Percentiles rank a stretch among this genome's conserved stretches.
These are phyloP conservation scores for Aspergillus bridgeri DNA, from an alignment of 495 filamentous ascomycete species.

Conservation along the genomic window DNA sequence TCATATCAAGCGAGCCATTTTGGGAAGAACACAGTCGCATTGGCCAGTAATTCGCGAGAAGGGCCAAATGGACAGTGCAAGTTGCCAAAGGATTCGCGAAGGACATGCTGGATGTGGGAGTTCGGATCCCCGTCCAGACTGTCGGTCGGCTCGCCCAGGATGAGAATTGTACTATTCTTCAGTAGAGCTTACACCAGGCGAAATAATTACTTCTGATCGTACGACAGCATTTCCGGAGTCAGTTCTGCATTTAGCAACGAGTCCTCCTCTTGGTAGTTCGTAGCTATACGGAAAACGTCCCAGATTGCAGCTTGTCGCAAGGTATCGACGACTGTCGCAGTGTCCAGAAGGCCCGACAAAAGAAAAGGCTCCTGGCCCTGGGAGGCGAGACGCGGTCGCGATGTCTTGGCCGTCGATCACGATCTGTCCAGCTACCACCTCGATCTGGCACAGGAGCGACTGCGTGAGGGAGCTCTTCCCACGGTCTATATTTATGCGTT, in stretches of 20 bases:
- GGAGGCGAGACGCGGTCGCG: constrained; percentile 48
- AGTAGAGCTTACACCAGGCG: constrained; percentile 55
- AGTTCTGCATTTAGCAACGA: constrained; percentile 50
- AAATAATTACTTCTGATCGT: constrained; percentile 59
- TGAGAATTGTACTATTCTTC: constrained; percentile 35
- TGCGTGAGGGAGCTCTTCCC: constrained; percentile 61
- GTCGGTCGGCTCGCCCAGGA: constrained; percentile 45
- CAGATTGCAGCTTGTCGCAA: constrained; percentile 36
- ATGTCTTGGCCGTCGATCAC: constrained; percentile 54
- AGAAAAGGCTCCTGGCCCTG: constrained; percentile 59
- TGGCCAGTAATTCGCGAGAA: constrained; percentile 10
- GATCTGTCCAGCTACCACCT: constrained; percentile 44
- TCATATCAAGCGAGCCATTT: too few species aligned
- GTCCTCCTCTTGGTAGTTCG: neutral
- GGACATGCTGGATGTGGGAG: constrained; percentile 78
- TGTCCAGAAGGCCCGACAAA: constrained; percentile 49
- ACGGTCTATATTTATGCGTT: constrained; percentile 25
- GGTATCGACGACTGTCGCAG: constrained; percentile 35
- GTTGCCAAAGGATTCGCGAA: constrained; percentile 61
- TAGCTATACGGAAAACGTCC: constrained; percentile 5
- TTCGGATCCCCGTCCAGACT: constrained; percentile 82
- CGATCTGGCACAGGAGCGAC: constrained; percentile 55
- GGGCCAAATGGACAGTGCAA: constrained; percentile 61
- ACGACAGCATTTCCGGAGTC: constrained; percentile 39
- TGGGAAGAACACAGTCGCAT: neutral